These are phyloP conservation scores for Polytrichum commune DNA, from an alignment of 225 moss, liverwort and hornwort species.

Conservation along the genomic window DNA sequence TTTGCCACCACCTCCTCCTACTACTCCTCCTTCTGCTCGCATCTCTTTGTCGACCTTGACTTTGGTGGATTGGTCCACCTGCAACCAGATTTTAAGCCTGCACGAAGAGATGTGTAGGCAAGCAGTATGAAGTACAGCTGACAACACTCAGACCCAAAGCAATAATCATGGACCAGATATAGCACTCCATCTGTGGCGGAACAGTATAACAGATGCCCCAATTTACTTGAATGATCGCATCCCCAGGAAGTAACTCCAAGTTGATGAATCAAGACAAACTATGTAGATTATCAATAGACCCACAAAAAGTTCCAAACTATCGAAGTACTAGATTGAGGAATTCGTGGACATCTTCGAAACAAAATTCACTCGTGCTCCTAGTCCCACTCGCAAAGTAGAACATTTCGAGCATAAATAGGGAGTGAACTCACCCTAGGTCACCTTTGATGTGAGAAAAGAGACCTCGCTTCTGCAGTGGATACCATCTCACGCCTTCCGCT, in stretches of 20 bases:
- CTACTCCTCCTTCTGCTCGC: neutral
- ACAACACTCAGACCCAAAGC: no score
- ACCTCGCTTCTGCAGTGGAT: slow-evolving; percentile 73
- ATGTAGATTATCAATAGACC: neutral
- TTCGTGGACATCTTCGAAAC: no score
- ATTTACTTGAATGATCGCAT: no score
- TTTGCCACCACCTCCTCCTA: neutral
- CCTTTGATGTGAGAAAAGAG: slow-evolving; percentile 83
- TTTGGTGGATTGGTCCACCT: neutral
- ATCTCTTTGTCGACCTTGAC: slow-evolving; percentile 24
- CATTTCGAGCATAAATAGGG: neutral
- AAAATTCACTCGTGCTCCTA: no score
- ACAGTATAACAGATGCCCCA: no score
- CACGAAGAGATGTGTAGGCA: neutral
- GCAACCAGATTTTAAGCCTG: slow-evolving; percentile 10
- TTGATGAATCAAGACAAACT: neutral
- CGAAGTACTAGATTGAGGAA: no score
- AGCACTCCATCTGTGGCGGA: no score
- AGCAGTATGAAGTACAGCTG: neutral
- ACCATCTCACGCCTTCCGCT: slow-evolving; percentile 65
- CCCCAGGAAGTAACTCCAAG: neutral
- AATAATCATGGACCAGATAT: no score
- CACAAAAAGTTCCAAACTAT: neutral
- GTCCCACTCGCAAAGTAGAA: no score
- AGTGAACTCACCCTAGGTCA: slow-evolving; percentile 68